Evolutionary conservation across 768 basidiomycete species (phyloP).

Genomic region (Termitomyces sp.): DNA sequence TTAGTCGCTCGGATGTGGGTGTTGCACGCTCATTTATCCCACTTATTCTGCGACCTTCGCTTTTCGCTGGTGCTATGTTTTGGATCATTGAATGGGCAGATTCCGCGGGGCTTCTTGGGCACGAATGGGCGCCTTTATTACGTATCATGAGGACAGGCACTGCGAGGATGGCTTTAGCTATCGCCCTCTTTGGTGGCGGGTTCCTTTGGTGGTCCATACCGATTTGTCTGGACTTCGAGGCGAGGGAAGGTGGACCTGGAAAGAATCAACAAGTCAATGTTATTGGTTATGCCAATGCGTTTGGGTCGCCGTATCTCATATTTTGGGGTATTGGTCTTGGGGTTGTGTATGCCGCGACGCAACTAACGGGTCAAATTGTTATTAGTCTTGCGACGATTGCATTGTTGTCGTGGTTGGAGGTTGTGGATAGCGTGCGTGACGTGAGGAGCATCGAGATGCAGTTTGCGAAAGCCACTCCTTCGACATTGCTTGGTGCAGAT

Average conservation of each 20-base stretch:
- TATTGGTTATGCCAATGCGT: constrained; percentile 85
- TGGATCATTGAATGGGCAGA: constrained; percentile 86
- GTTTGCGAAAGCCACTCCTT: constrained; percentile 43
- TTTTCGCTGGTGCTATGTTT: constrained; percentile 54
- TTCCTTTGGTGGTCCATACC: constrained; percentile 70
- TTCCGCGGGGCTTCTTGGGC: constrained; percentile 40
- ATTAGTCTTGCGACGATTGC: constrained; percentile 60
- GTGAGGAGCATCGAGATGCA: constrained; percentile 46
- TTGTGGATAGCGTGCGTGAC: constrained; percentile 79
- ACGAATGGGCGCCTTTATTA: constrained; percentile 35
- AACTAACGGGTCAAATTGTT: constrained; percentile 79
- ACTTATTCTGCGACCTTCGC: constrained; percentile 46
- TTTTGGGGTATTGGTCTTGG: constrained; percentile 69
- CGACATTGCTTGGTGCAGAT: constrained; percentile 31
- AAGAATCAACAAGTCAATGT: constrained; percentile 46
- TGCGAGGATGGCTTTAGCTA: constrained; percentile 49
- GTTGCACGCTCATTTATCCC: constrained; percentile 61
- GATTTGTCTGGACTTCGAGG: constrained; percentile 63
- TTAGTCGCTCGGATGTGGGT: constrained; percentile 72
- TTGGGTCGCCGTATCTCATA: constrained; percentile 81
- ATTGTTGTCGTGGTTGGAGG: constrained; percentile 71
- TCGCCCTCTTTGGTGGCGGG: constrained; percentile 47
- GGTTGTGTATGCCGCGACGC: constrained; percentile 58
- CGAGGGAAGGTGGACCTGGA: constrained; percentile 19
- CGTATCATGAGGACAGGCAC: constrained; percentile 53